These are phyloP conservation scores for Alternaria dauci DNA, from an alignment of 2,329 filamentous ascomycete species.

Conservation along the genomic window DNA sequence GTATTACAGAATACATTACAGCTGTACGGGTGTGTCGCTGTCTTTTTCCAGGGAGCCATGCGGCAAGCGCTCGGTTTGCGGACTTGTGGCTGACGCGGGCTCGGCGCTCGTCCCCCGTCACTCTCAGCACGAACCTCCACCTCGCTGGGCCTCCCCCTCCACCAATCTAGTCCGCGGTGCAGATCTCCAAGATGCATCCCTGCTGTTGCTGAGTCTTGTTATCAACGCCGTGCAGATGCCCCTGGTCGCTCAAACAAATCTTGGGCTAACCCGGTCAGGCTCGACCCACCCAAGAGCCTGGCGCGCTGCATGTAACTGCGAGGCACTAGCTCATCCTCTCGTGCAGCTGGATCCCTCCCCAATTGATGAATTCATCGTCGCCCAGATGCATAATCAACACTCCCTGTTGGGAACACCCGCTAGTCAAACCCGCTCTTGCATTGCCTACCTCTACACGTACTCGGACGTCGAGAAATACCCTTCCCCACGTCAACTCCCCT, in stretches of 20 bases:
- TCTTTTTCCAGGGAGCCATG: slow-evolving; percentile 17
- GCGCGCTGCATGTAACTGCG: slow-evolving; percentile 46
- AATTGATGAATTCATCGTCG: slow-evolving; percentile 48
- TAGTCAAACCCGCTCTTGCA: slow-evolving; percentile 32
- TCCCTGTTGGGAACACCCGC: slow-evolving; percentile 41
- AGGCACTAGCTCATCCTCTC: slow-evolving; percentile 45
- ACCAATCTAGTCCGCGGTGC: slow-evolving; percentile 29
- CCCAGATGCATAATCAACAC: slow-evolving; percentile 44
- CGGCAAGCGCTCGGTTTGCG: slow-evolving; percentile 30
- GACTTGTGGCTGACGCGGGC: slow-evolving; percentile 38
- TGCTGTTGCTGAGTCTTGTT: slow-evolving; percentile 38
- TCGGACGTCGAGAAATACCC: slow-evolving; percentile 21
- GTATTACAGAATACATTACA: slow-evolving; percentile 42
- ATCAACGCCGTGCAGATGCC: slow-evolving; percentile 37
- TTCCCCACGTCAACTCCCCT: slow-evolving; percentile 21
- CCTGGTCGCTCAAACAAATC: slow-evolving; percentile 36
- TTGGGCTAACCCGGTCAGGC: slow-evolving; percentile 32
- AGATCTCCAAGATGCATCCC: slow-evolving; percentile 34
- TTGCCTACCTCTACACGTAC: slow-evolving; percentile 33
- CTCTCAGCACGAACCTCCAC: slow-evolving; percentile 25
- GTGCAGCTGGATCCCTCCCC: slow-evolving; percentile 39
- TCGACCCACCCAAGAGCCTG: slow-evolving; percentile 45
- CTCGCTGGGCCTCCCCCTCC: slow-evolving; percentile 14
- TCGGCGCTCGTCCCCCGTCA: slow-evolving; percentile 29
- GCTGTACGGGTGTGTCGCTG: slow-evolving; percentile 23